Evolutionary conservation across 306 rosid species (phyloP).

Genomic region (Cotoneaster glaucophyllus): DNA sequence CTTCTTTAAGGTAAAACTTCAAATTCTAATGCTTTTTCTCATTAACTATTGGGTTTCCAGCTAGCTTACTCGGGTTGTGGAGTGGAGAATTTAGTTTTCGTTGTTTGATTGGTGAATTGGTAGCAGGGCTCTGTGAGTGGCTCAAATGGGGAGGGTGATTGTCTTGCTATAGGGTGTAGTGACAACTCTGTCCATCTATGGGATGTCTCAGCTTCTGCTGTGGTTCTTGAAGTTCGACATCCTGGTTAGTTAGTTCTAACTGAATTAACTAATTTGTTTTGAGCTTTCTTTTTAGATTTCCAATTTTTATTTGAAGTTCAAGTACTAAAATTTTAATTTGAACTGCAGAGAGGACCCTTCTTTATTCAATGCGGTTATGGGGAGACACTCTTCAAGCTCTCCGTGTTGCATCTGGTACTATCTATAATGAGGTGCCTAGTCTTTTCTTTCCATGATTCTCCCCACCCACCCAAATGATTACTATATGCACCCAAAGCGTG

Average conservation of each 20-base stretch:
- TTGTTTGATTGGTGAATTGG: conserved; percentile 7
- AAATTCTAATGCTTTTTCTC: too few species aligned
- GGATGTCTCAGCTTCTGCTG: conserved; percentile 50
- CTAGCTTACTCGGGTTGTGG: too few species aligned
- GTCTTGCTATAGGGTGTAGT: conserved; percentile 69
- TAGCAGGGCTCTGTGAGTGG: conserved; percentile 33
- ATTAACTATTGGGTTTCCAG: too few species aligned
- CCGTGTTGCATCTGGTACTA: conserved; percentile 83
- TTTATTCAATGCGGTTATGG: conserved; percentile 93
- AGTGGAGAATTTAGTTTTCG: conserved; percentile 8
- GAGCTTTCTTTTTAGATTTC: neutral
- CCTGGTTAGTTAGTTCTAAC: conserved; percentile 64
- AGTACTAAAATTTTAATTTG: neutral
- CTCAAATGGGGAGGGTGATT: conserved; percentile 31
- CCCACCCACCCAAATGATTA: neutral
- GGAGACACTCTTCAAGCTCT: conserved; percentile 76
- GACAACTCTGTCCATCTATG: conserved; percentile 82
- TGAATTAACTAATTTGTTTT: neutral
- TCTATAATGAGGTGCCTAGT: conserved; percentile 71
- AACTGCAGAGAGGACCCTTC: conserved; percentile 63
- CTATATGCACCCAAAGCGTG: neutral
- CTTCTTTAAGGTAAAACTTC: conserved; percentile 55
- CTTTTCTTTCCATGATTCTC: conserved; percentile 10
- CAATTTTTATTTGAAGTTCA: neutral
- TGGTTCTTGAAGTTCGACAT: conserved; percentile 60